Evolutionary conservation across 495 filamentous ascomycete genomes (phyloP).

Genomic region (Penicillium simplicissimum): DNA sequence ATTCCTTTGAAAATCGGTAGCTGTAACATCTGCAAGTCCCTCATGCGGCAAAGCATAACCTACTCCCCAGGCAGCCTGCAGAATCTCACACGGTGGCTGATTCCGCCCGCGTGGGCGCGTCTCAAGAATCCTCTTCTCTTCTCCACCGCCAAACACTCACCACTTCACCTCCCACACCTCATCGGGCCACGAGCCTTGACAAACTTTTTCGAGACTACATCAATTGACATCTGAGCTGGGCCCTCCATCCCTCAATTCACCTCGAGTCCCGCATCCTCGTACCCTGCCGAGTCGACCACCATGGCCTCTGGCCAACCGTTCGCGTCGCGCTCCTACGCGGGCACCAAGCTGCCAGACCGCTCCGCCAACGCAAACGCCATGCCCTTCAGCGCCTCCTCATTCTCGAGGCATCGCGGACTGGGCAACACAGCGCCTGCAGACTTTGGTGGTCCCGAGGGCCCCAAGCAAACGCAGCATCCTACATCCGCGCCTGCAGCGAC

Average conservation of each 20-base stretch:
- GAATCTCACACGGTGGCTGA: slow-evolving; percentile 10
- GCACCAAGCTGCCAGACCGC: slow-evolving; percentile 53
- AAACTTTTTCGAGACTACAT: slow-evolving; percentile 6
- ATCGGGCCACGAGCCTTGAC: slow-evolving; percentile 15
- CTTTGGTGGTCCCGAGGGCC: slow-evolving; percentile 31
- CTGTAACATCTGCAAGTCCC: no score
- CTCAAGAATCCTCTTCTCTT: slow-evolving; percentile 24
- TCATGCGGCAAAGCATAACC: background rate
- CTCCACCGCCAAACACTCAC: slow-evolving; percentile 30
- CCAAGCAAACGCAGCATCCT: slow-evolving; percentile 34
- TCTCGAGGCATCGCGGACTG: slow-evolving; percentile 41
- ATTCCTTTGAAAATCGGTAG: no score
- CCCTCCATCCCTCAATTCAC: background rate
- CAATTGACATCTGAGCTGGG: background rate
- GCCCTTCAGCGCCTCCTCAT: slow-evolving; percentile 52
- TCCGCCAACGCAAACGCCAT: slow-evolving; percentile 43
- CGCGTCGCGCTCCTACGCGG: slow-evolving; percentile 49
- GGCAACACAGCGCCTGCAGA: slow-evolving; percentile 31
- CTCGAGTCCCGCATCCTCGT: background rate
- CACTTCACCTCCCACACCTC: slow-evolving; percentile 5
- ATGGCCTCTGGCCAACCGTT: slow-evolving; percentile 48
- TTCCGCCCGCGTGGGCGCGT: slow-evolving; percentile 31
- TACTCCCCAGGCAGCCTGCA: background rate
- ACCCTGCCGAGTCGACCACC: background rate
- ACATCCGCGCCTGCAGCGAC: slow-evolving; percentile 29